Evolutionary conservation across 2,329 filamentous ascomycete species (phyloP), one percentile per base, ranked within the genome.

Genomic region (Aaosphaeria pasadenensis): DNA sequence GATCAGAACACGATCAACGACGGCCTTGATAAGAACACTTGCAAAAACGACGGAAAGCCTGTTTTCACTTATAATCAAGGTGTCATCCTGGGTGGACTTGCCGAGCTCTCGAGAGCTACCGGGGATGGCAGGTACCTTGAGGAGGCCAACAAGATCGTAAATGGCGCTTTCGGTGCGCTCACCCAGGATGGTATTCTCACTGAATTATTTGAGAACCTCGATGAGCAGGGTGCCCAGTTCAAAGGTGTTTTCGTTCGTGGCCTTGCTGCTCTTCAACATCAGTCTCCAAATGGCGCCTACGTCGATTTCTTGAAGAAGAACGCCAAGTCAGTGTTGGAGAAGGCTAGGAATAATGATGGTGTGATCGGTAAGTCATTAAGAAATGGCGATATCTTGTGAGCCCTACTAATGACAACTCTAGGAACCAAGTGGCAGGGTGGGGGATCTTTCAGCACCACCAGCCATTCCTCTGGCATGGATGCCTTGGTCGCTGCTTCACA

Each of bases 381-480:
- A 9, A 9, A 36, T 36, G 33, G 7, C 9, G n/a, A 9, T 9
- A 36, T 36, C 9, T 36, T 36, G 7, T 36, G 33, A 36, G n/a
- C n/a, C 9, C n/a, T 36, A n/a, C 7, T n/a, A 36, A n/a, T 36
- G 33, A 36, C n/a, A 24, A 24, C 33, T 36, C n/a, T 36, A 36
- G 33, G 81, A 5, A 73, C 84, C 5, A 70, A 76, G 4, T 87
- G 84, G 84, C 73, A 78, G 5, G 84, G 83, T 0, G 76, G 76
- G 29, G 59, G 59, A 0, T 73, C 76, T 36, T 77, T 73, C 1
- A 72, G 72, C 51, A 77, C 81, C 0, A 74, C 78, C 36, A 81
- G 81, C n/a, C 85, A 87, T 42, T 82, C 80, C 58, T 79, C 79
- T 28, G 85, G 82, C 0, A 68, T 87, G 57, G 85, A 87, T 69